A percentile compares a stretch with the other conserved stretches of the same genome.
These are phyloP conservation scores for grape (Vitis vinifera) DNA, from an alignment of 164 flowering plant genomes.

Conservation along the genomic window DNA sequence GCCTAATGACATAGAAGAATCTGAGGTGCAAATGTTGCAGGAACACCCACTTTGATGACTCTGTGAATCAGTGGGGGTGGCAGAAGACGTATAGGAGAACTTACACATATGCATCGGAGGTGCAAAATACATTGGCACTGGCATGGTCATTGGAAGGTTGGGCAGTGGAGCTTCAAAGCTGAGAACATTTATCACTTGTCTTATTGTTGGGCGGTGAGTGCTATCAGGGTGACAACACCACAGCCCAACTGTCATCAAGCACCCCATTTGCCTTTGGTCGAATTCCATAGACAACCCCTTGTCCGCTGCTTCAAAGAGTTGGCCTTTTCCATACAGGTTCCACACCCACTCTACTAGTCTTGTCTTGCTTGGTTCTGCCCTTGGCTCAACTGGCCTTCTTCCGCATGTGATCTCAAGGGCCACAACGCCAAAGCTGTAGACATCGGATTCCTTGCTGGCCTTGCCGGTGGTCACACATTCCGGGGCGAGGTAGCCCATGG, in stretches of 20 bases:
- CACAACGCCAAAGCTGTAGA: conserved; percentile 60
- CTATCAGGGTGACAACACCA: conserved; percentile 58
- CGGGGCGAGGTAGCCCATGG: conserved; percentile 64
- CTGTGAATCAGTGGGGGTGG: background rate
- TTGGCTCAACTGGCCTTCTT: conserved; percentile 31
- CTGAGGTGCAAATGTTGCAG: conserved; percentile 4
- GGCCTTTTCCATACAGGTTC: conserved; percentile 46
- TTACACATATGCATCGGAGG: conserved; percentile 14
- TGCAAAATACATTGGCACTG: conserved; percentile 37
- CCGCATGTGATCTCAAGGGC: conserved; percentile 53
- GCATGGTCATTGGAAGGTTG: conserved; percentile 36
- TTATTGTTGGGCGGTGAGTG: conserved; percentile 39
- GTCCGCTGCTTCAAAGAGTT: conserved; percentile 39
- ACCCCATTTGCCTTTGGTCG: conserved; percentile 34
- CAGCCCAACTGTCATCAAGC: conserved; percentile 44
- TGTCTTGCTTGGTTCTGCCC: conserved; percentile 22
- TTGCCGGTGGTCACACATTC: conserved; percentile 51
- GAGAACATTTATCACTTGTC: conserved; percentile 41
- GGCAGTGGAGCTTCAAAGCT: conserved; percentile 47
- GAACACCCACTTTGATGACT: conserved; percentile 6
- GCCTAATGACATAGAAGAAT: conserved; percentile 6
- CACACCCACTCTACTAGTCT: conserved; percentile 59
- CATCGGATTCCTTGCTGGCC: conserved; percentile 54
- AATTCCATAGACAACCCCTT: conserved; percentile 20
- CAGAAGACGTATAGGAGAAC: conserved; percentile 20